A percentile compares a stretch with the other conserved stretches of the same genome.
These are phyloP conservation scores for Vicia sativa DNA, from an alignment of 306 rosid genomes.

Conservation along the genomic window DNA sequence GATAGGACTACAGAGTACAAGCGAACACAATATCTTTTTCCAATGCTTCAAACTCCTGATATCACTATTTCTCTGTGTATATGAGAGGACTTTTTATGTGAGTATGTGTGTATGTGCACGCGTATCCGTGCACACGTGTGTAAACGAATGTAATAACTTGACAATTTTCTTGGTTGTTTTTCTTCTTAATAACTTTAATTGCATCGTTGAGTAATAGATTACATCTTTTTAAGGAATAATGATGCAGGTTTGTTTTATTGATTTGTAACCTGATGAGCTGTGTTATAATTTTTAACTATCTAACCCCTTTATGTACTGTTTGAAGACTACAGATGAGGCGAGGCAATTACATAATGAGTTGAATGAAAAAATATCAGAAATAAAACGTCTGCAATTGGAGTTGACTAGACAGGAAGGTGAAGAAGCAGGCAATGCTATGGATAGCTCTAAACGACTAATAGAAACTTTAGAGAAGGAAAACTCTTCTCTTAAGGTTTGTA, in stretches of 20 bases:
- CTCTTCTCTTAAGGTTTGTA: conserved; percentile 67
- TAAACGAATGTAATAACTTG: conserved; percentile 5
- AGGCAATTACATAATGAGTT: conserved; percentile 55
- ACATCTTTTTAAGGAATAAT: conserved; percentile 20
- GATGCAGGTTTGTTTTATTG: conserved; percentile 23
- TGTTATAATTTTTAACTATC: conserved; percentile 36
- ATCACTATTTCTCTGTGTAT: conserved; percentile 16
- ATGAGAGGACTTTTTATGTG: neutral
- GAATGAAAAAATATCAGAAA: conserved; percentile 67
- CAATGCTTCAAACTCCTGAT: conserved; percentile 17
- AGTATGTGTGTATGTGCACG: neutral
- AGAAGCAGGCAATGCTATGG: conserved; percentile 44
- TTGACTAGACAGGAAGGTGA: conserved; percentile 54
- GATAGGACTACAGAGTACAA: neutral
- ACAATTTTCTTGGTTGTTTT: conserved; percentile 12
- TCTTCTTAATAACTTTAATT: neutral
- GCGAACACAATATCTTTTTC: conserved; percentile 18
- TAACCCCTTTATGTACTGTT: conserved; percentile 42
- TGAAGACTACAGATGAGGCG: conserved; percentile 61
- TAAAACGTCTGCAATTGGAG: conserved; percentile 65
- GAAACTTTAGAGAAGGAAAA: conserved; percentile 79
- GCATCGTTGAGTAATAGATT: conserved; percentile 14
- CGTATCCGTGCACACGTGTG: neutral
- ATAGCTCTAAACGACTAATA: conserved; percentile 57
- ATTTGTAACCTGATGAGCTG: conserved; percentile 19